A percentile compares a stretch with the other conserved stretches of the same genome.
Evolutionary conservation across 2,329 filamentous ascomycete species (phyloP).

Genomic region (Venturiaceae sp.): DNA sequence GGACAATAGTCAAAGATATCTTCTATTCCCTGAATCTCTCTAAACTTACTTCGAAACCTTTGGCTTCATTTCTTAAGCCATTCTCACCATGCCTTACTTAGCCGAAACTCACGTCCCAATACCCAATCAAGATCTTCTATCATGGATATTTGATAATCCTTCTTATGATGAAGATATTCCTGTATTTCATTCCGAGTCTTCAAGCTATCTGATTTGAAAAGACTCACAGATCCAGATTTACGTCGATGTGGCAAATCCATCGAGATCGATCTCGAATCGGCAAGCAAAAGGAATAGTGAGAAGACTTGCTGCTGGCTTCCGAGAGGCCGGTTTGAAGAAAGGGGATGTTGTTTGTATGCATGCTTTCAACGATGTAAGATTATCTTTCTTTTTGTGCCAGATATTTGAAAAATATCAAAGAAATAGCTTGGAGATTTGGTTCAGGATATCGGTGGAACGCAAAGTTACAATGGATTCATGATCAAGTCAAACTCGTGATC

Average conservation of each 20-base stretch:
- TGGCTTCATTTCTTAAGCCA: not conserved
- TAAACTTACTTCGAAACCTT: too few relatives aligned
- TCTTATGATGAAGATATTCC: conserved; percentile 9
- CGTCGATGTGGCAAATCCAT: conserved; percentile 9
- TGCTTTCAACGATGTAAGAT: conserved; percentile 10
- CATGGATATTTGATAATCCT: conserved; percentile 11
- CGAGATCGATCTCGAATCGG: conserved; percentile 1
- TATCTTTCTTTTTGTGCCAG: not conserved
- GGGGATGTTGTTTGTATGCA: conserved; percentile 10
- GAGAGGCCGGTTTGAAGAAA: conserved; percentile 7
- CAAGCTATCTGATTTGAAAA: not conserved
- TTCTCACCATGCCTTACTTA: conserved; percentile 13
- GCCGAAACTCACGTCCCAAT: conserved; percentile 9
- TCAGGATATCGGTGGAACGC: not conserved
- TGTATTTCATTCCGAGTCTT: not conserved
- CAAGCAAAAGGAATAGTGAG: conserved; percentile 7
- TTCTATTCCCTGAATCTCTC: too few relatives aligned
- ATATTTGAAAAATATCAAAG: not conserved
- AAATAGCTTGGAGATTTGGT: not conserved
- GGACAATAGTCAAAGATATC: not conserved
- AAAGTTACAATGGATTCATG: too few relatives aligned
- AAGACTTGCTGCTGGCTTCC: conserved; percentile 9
- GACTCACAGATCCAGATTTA: conserved; percentile 2
- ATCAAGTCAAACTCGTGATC: too few relatives aligned
- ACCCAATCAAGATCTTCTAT: conserved; percentile 11